Percentiles rank a stretch among this genome's conserved stretches.
These are phyloP conservation scores for Neonectria faginata DNA, from an alignment of 2,329 filamentous ascomycete genomes.

Conservation along the genomic window DNA sequence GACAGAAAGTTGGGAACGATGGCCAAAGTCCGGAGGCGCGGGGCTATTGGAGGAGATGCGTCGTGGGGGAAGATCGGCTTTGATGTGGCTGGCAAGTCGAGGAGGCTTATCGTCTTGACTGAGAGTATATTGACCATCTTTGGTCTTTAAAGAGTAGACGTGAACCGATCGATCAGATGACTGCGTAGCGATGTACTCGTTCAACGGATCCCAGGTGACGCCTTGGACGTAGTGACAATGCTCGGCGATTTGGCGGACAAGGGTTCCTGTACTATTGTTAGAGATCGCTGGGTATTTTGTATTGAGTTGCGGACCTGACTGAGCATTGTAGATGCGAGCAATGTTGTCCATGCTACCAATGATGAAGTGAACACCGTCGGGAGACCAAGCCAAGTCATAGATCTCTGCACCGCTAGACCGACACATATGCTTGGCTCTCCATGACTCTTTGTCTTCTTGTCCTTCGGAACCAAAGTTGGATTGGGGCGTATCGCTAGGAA, in stretches of 20 bases:
- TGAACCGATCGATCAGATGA: conserved; percentile 98
- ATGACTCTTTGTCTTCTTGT: conserved; percentile 94
- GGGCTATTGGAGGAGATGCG: conserved; percentile 93
- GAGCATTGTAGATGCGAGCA: conserved; percentile 94
- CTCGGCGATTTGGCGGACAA: conserved; percentile 94
- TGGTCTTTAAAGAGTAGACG: conserved; percentile 95
- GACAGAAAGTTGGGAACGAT: conserved; percentile 72
- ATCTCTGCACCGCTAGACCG: conserved; percentile 95
- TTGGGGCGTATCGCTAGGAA: conserved; percentile 81
- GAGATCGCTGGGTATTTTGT: conserved; percentile 6
- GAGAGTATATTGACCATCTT: conserved; percentile 93
- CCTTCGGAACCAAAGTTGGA: conserved; percentile 83
- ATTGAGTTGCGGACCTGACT: conserved; percentile 73
- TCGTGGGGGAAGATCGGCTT: conserved; percentile 91
- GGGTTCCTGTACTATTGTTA: conserved; percentile 55
- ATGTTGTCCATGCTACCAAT: conserved; percentile 99
- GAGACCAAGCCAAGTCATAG: conserved; percentile 98
- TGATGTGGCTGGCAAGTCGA: conserved; percentile 81
- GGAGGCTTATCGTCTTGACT: conserved; percentile 74
- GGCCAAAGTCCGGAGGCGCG: conserved; percentile 83
- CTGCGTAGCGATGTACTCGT: conserved; percentile 98
- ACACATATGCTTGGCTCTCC: conserved; percentile 98
- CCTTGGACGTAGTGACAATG: conserved; percentile 99
- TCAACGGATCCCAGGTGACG: conserved; percentile 97
- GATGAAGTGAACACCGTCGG: conserved; percentile 96